A percentile compares a stretch with the other conserved stretches of the same genome.
Evolutionary conservation across 2,329 filamentous ascomycete species (phyloP).

Genomic region (Thelonectria olida): DNA sequence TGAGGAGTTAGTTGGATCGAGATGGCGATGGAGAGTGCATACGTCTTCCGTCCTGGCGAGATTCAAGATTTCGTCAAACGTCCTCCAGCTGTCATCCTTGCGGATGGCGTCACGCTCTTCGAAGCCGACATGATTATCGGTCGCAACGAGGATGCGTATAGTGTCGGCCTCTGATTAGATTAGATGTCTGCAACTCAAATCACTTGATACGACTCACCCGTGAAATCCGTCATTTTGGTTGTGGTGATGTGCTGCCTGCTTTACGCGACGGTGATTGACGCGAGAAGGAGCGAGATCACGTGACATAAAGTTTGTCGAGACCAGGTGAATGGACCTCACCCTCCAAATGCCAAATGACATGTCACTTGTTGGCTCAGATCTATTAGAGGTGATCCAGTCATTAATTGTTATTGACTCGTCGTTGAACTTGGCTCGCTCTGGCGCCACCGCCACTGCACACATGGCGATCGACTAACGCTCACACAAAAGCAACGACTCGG

Average conservation of each 20-base stretch:
- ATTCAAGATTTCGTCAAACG: conserved; percentile 94
- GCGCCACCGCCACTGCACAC: not conserved
- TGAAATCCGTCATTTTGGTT: conserved; percentile 42
- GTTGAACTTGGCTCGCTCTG: not conserved
- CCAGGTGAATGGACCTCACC: too few relatives aligned
- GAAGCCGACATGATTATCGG: conserved; percentile 98
- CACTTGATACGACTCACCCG: conserved; percentile 40
- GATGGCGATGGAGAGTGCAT: conserved; percentile 25
- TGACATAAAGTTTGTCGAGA: not conserved
- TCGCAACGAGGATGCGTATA: conserved; percentile 92
- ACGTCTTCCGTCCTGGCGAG: conserved; percentile 86
- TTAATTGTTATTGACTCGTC: not conserved
- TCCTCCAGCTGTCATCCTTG: conserved; percentile 97
- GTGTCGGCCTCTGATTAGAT: conserved; percentile 72
- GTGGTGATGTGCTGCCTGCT: not conserved
- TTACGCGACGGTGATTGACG: conserved; percentile 5
- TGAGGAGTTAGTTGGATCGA: conserved; percentile 37
- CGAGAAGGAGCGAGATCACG: conserved; percentile 17
- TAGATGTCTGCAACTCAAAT: not conserved
- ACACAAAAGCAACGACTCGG: not conserved
- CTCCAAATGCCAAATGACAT: not conserved
- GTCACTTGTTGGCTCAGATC: not conserved
- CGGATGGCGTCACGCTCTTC: conserved; percentile 92
- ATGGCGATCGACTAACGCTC: too few relatives aligned
- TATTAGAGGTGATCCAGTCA: not conserved